phyloP scores from a whole-genome alignment of 179 eudicot genomes.

The Spergularia azorica region DNA sequence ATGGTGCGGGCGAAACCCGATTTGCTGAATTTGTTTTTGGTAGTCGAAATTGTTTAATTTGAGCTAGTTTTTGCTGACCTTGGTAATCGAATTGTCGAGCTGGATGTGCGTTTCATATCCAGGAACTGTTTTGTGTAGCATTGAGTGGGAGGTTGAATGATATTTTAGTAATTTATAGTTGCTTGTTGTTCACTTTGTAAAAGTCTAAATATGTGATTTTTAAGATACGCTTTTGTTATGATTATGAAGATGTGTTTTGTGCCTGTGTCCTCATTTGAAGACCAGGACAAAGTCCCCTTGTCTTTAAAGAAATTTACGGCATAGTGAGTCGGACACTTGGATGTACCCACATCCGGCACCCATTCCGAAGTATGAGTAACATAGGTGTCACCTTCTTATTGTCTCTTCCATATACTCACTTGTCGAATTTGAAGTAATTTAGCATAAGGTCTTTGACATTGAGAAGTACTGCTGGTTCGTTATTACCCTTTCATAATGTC shows the following conservation, averaged over 20 bases:
- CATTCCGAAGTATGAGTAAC: neutral
- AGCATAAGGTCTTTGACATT: neutral
- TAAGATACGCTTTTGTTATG: too few species aligned
- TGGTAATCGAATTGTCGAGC: neutral
- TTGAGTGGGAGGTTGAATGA: neutral
- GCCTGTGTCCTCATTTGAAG: too few species aligned
- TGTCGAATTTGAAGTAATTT: neutral
- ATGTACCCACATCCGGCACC: too few species aligned
- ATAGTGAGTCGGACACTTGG: too few species aligned
- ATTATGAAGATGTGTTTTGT: too few species aligned
- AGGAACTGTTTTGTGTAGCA: too few species aligned
- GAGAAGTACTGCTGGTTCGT: neutral
- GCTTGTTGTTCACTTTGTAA: neutral
- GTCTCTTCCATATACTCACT: neutral
- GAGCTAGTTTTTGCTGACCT: neutral
- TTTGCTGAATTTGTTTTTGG: neutral
- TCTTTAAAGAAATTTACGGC: too few species aligned
- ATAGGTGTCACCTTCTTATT: neutral
- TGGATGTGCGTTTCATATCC: neutral
- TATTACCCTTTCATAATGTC: neutral
- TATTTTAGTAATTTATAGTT: neutral
- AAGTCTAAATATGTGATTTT: too few species aligned
- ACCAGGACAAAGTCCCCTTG: too few species aligned
- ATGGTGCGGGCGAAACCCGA: neutral
- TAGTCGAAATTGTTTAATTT: neutral